Evolutionary conservation across 768 basidiomycete species (phyloP).

Genomic region (Suillus bovinus): DNA sequence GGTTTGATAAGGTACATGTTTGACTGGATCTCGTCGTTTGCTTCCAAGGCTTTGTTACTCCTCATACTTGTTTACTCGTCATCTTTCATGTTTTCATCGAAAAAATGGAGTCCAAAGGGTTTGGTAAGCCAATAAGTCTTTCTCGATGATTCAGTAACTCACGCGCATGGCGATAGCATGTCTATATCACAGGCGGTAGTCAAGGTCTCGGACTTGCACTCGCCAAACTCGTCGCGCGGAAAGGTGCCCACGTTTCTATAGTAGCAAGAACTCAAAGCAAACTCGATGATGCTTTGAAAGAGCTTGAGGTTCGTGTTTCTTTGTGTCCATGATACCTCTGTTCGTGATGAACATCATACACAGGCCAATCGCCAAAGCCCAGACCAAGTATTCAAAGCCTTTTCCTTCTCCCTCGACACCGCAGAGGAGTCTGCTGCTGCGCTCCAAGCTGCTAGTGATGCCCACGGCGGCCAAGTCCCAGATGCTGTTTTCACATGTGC

Average conservation of each 20-base stretch:
- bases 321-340: slow-evolving; percentile 27
- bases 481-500: slow-evolving; percentile 83
- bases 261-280: slow-evolving; percentile 74
- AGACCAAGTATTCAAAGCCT: slow-evolving; percentile 60
- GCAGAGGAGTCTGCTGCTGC: slow-evolving; percentile 58
- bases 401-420: slow-evolving; percentile 65
- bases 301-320: slow-evolving; percentile 71
- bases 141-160: no score
- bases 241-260: slow-evolving; percentile 83
- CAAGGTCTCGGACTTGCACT: slow-evolving; percentile 79
- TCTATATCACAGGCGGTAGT: slow-evolving; percentile 84
- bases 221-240: slow-evolving; percentile 60
- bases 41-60: not conserved
- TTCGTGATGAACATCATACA: not conserved
- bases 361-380: slow-evolving; percentile 56
- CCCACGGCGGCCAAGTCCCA: slow-evolving; percentile 59
- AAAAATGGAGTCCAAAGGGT: slow-evolving; percentile 30
- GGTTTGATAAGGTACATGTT: not conserved
- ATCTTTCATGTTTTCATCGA: slow-evolving; percentile 23
- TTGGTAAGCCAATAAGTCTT: slow-evolving; percentile 4
- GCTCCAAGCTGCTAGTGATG: slow-evolving; percentile 56
- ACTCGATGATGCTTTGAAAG: slow-evolving; percentile 56
- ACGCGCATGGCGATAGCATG: slow-evolving; percentile 53
- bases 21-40: slow-evolving; percentile 4
- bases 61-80: slow-evolving; percentile 5